Evolutionary conservation across 129 eudicot species (phyloP), one percentile per base, ranked within the genome.

Genomic region (Flaveria robusta): DNA sequence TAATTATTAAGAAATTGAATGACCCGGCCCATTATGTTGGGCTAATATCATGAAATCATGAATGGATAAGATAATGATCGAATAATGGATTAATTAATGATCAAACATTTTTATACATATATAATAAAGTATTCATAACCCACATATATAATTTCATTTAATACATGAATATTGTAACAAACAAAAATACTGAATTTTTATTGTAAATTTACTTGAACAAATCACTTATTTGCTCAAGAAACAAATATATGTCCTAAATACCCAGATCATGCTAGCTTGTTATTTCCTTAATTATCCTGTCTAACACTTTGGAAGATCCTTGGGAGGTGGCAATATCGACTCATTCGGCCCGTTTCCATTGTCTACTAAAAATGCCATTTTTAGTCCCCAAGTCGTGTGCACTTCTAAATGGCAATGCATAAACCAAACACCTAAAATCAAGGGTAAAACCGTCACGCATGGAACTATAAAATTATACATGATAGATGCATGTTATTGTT

Each of bases 361-460:
- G 41, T 91, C 92, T 43, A 91, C 97, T 80, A 88, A 67, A 74
- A 91, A 91, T 23, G 96, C 96, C 96, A 89, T 91, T 80, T 91
- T 91, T 14, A 91, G 74, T 5, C 97, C 96, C 97, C 97, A 89
- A 43, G 90, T 88, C 23, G 97, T 91, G 78, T 91, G 97, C 41
- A 91, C 82, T 34, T 91, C 97, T 54, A 91, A 67, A 71, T 91
- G 97, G 65, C 97, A 91, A 87, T 91, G 97, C 97, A 91, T 82
- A 62, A 91, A 91, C 97, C 97, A 91, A 41, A 91, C 92, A 46
- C 96, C 97, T 91, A 47, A 19, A 66, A 66, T 41, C 43, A 51
- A 59, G 46, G 56, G 7, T 11, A 73, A 71, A 67, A 56, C 8
- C 2, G 64, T 73, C n/a, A n/a, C n/a, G n/a, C n/a, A n/a, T n/a